Conservation (phyloP, 768 basidiomycete species). For the Porpolomopsis calyptriformis region DNA sequence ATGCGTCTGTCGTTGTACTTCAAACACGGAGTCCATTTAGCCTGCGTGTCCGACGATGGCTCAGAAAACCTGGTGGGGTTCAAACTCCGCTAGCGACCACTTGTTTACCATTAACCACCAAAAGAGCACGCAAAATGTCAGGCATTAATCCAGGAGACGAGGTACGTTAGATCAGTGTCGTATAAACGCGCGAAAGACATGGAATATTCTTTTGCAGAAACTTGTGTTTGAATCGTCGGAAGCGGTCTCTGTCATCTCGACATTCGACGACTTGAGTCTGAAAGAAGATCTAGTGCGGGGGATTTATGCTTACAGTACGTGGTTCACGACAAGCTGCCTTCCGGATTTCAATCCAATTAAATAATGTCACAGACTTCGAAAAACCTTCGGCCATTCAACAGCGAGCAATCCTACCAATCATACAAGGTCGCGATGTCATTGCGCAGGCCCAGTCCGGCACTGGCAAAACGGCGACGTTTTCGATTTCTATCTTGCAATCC, state of each 20-base stretch:
- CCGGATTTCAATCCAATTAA: slow-evolving; percentile 1
- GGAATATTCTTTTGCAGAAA: slow-evolving; percentile 58
- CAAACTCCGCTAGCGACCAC: slow-evolving; percentile 38
- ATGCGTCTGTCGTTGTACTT: slow-evolving; percentile 90
- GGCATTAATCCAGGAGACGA: slow-evolving; percentile 84
- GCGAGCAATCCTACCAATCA: slow-evolving; percentile 93
- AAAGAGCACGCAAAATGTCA: slow-evolving; percentile 72
- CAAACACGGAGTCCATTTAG: slow-evolving; percentile 85
- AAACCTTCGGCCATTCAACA: slow-evolving; percentile 98
- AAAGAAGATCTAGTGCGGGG: slow-evolving; percentile 95
- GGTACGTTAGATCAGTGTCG: slow-evolving; percentile 41
- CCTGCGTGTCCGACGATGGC: slow-evolving; percentile 2
- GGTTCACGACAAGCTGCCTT: not conserved
- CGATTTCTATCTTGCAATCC: slow-evolving; percentile 94
- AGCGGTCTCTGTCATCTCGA: slow-evolving; percentile 78
- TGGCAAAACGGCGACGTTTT: slow-evolving; percentile 99
- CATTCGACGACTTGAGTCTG: slow-evolving; percentile 81
- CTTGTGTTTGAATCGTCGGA: slow-evolving; percentile 94
- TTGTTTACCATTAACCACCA: slow-evolving; percentile 30
- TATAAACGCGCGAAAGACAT: no score
- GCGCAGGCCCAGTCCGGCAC: slow-evolving; percentile 99
- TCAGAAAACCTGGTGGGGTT: no score
- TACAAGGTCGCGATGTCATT: slow-evolving; percentile 93
- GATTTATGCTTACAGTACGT: slow-evolving; percentile 93
- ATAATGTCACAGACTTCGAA: slow-evolving; percentile 60